A percentile compares a stretch with the other conserved stretches of the same genome.
Conservation (phyloP, 2,329 filamentous ascomycete genomes). For the Fusarium pseudocircinatum region DNA sequence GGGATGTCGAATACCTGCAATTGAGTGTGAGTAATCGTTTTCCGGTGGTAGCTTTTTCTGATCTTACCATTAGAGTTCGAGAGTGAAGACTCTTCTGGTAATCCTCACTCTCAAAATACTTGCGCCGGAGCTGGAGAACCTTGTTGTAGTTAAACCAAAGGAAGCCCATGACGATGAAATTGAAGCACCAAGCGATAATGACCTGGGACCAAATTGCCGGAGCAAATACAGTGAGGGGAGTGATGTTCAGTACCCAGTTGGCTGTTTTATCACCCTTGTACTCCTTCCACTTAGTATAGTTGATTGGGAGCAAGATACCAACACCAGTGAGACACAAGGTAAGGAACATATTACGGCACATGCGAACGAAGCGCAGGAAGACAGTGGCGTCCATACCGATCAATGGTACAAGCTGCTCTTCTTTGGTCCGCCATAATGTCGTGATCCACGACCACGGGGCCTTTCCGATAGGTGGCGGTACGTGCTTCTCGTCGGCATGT, state of each 20-base stretch:
- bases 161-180: constrained; percentile 80
- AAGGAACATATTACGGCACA: constrained; percentile 92
- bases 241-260: constrained; percentile 67
- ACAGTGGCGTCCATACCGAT: constrained; percentile 91
- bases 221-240: constrained; percentile 64
- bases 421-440: constrained; percentile 80
- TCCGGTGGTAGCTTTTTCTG: not conserved
- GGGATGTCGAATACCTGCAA: constrained; percentile 83
- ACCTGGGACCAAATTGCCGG: constrained; percentile 67
- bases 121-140: constrained; percentile 74
- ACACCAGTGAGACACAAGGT: constrained; percentile 77
- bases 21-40: constrained; percentile 12
- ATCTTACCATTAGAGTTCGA: constrained; percentile 69
- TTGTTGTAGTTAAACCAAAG: constrained; percentile 91
- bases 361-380: constrained; percentile 87
- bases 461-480: constrained; percentile 85
- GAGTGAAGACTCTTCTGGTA: constrained; percentile 91
- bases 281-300: constrained; percentile 61
- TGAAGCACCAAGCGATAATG: constrained; percentile 71
- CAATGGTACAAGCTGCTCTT: constrained; percentile 79
- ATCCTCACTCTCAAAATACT: constrained; percentile 85
- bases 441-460: constrained; percentile 88
- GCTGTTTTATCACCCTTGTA: constrained; percentile 30
- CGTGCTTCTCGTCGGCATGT: constrained; percentile 89
- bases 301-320: constrained; percentile 82